Base-by-base conservation (phyloP, 2,329 filamentous ascomycete species). In the Trichothecium sympodiale region DNA sequence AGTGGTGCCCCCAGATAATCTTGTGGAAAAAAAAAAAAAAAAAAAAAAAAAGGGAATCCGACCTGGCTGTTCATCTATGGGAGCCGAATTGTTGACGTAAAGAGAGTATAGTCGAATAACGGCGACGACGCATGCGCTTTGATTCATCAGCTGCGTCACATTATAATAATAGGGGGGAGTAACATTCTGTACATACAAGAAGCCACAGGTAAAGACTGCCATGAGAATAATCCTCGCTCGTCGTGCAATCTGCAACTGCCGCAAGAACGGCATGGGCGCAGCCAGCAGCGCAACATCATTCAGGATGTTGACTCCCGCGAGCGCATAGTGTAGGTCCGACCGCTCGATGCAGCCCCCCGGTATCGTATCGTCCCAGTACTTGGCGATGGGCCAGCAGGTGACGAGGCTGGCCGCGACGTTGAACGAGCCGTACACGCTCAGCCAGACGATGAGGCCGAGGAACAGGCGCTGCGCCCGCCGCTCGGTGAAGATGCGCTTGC, bases 191-290 rank as follows among this genome's bases (percentile, higher is more conserved):
- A 49, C 54, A 45, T 42, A 59, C 56, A 56, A 63, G 43, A 37
- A 47, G 33, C 45, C 63, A 42, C 56, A 47, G 17, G 55, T 60
- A 53, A 58, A 58, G 23, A 53, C 58, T 37, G 37, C 51, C 43
- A 52, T 59, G 44, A 70, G 47, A 1, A 62, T 61, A 18, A 62
- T 41, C 27, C 64, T 63, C 29, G 63, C 60, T 10, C 52, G 53
- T 35, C 52, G 49, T 0, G 55, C 50, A 8, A 64, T 55, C 28
- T 60, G 47, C n/a, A 64, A 48, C n/a, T 48, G 48, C 4, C 54
- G 46, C 8, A 57, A 46, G 33, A 54, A 47, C 7, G 54, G 54
- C 17, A 55, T 33, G 0, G 54, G 54, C 9, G 53, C 35, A 7
- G 46, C 17, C 1, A 55, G 42, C 15, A 56, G 42, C 13, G 46